Evolutionary conservation across 2,329 filamentous ascomycete genomes (phyloP).

Genomic region (Colletotrichum truncatum): DNA sequence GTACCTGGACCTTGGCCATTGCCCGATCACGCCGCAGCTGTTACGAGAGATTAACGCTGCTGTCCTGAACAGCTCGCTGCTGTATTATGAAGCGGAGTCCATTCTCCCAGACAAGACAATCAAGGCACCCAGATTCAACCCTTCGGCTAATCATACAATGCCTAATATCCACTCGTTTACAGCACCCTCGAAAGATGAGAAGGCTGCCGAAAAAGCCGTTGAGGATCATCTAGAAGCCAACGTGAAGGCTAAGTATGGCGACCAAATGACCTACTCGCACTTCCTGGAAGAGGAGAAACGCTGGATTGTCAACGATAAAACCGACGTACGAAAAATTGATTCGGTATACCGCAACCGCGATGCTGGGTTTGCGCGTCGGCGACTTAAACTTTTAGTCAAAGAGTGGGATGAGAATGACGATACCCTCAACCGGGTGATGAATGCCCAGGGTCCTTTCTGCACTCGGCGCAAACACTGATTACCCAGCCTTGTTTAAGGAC

Average conservation of each 20-base stretch:
- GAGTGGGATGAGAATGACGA: conserved; percentile 51
- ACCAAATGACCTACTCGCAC: conserved; percentile 37
- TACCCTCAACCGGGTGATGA: conserved; percentile 47
- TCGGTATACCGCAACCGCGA: conserved; percentile 54
- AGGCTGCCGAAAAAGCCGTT: conserved; percentile 38
- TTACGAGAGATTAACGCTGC: conserved; percentile 39
- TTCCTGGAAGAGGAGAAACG: conserved; percentile 48
- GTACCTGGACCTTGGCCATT: conserved; percentile 54
- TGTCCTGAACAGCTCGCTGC: conserved; percentile 43
- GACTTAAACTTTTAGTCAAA: conserved; percentile 45
- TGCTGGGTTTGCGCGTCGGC: conserved; percentile 45
- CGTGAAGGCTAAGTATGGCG: conserved; percentile 42
- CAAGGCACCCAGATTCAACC: conserved; percentile 38
- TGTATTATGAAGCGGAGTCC: conserved; percentile 47
- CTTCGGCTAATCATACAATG: conserved; percentile 31
- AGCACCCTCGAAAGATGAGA: conserved; percentile 8
- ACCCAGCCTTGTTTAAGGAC: too few species aligned
- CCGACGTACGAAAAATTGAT: conserved; percentile 52
- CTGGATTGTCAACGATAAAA: conserved; percentile 49
- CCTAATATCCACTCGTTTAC: conserved; percentile 5
- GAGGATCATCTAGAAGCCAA: conserved; percentile 41
- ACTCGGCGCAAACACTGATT: conserved; percentile 20
- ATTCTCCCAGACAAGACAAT: conserved; percentile 42
- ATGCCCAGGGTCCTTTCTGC: conserved; percentile 39
- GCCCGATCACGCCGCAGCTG: conserved; percentile 40